These are phyloP conservation scores for Rhododendron ovatum DNA, from an alignment of 148 eudicot genomes.

Conservation along the genomic window DNA sequence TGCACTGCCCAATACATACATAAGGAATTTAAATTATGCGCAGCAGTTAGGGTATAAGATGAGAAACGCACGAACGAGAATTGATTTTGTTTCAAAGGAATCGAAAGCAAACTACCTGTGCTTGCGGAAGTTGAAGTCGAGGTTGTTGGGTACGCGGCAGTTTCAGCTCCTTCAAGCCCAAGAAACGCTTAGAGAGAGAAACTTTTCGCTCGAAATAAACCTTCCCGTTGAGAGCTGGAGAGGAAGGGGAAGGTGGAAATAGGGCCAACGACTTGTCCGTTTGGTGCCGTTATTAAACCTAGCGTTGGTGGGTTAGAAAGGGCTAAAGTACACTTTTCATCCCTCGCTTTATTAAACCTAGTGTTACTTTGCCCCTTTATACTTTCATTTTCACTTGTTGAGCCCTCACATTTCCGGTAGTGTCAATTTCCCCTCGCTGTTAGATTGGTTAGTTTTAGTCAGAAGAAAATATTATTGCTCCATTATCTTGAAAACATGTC, in stretches of 20 bases:
- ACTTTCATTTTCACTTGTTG: not conserved
- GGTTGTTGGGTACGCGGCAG: not conserved
- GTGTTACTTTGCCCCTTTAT: not conserved
- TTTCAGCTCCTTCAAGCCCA: conserved; percentile 10
- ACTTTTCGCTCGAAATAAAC: conserved; percentile 10
- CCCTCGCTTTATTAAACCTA: not conserved
- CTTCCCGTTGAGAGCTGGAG: conserved; percentile 55
- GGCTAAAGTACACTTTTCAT: not conserved
- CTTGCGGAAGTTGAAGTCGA: not conserved
- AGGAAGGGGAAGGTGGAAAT: conserved; percentile 25
- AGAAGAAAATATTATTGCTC: not conserved
- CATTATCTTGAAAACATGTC: not conserved
- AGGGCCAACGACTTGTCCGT: conserved; percentile 56
- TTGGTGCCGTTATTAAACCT: conserved; percentile 47
- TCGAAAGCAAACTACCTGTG: not conserved
- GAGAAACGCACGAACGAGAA: not conserved
- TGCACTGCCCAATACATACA: not conserved
- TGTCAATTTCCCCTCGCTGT: not conserved
- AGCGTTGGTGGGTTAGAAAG: not conserved
- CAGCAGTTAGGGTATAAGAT: not conserved
- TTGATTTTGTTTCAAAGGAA: not conserved
- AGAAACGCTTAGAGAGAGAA: conserved; percentile 12
- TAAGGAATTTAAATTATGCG: not conserved
- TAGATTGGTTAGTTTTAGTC: not conserved
- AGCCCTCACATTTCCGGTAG: not conserved